Evolutionary conservation across 768 basidiomycete species (phyloP), one percentile per base, ranked within the genome.

Genomic region (Candolleomyces efflorescens): DNA sequence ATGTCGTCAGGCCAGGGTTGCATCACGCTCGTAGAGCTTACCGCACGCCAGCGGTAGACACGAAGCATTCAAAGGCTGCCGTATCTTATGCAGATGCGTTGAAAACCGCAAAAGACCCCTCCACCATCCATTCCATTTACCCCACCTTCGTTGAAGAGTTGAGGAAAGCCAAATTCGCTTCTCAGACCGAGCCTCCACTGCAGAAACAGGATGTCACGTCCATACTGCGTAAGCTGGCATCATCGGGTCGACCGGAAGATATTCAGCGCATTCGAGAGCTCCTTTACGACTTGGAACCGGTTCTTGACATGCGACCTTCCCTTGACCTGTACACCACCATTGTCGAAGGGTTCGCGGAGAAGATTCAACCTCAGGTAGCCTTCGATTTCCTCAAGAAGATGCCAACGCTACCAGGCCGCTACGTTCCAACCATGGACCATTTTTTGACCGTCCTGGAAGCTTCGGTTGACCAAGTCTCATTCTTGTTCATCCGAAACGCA

Each of bases 331-430:
- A 85, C 68, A 76, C 71, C 44, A 68, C 72, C 26, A 75, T 87
- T 55, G 60, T 86, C 43, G 74, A 75, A 17, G 77, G 74, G 11
- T 68, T 88, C n/a, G 65, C 80, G 10, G 67, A 75, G 46, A 71
- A 73, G 48, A 78, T 78, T 0, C 76, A 82, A 54, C 53, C 71
- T 7, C 71, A 73, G 49, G 73, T 78, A 12, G 76, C 81, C 39
- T 64, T 76, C 24, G 68, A 74, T 22, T 85, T 86, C 80, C 69
- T 90, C 2, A 64, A 62, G 45, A 72, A 72, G n/a, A 85, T 88
- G 78, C 74, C 79, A 13, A 69, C 69, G 23, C 78, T 78, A 51
- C 75, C 83, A 3, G 79, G 78, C 2, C 64, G 75, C 37, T 60
- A 78, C 45, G 66, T 65, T 4, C 84, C 85, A 0, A 76, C 78